Base-by-base conservation (phyloP, 495 filamentous ascomycete genomes). In the Aspergillus ostianus region DNA sequence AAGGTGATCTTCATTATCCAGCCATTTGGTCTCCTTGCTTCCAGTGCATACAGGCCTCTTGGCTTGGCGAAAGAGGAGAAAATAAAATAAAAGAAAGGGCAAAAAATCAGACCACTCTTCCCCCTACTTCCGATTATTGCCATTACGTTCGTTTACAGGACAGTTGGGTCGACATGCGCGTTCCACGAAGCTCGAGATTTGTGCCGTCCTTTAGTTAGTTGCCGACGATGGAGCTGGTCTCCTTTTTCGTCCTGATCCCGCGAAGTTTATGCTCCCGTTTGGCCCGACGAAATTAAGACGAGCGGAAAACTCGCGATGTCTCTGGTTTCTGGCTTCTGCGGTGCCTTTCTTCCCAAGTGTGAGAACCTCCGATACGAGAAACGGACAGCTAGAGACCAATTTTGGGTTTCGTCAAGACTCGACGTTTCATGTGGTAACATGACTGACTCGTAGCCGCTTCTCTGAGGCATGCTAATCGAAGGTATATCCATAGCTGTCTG, bases 21-120 rank as follows among this genome's bases (percentile, higher is more conserved):
- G 29, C 29, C 29, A 32, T 32, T 32, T 32, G 29, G 29, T 41
- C 36, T 4, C 36, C 36, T 41, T 41, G 36, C 36, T 49, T 49
- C 47, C 50, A 17, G n/a, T n/a, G 47, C 17, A 50, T 21, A 49
- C 47, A 49, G 23, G 13, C 8, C 18, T 17, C 47, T 49, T 20
- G 23, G 15, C 47, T 49, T 20, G 23, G 15, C 18, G 10, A 6
- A 13, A 19, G 23, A 49, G 23, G 23, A 49, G 23, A 21, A 6
- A 49, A 21, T 6, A 21, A 21, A 49, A 21, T 21, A 47, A 47
- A 47, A 21, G 18, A 49, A 21, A 7, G 23, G 23, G 23, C 23
- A 49, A 49, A 49, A 49, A 6, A 49, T 41, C 36, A 41, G 23
- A 49, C 47, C 46, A 47, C 46, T 21, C 46, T 32, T 32, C 30